These are phyloP conservation scores for Nothophytophthora sp. DNA, from an alignment of 352 stramenopile genomes.

Conservation along the genomic window DNA sequence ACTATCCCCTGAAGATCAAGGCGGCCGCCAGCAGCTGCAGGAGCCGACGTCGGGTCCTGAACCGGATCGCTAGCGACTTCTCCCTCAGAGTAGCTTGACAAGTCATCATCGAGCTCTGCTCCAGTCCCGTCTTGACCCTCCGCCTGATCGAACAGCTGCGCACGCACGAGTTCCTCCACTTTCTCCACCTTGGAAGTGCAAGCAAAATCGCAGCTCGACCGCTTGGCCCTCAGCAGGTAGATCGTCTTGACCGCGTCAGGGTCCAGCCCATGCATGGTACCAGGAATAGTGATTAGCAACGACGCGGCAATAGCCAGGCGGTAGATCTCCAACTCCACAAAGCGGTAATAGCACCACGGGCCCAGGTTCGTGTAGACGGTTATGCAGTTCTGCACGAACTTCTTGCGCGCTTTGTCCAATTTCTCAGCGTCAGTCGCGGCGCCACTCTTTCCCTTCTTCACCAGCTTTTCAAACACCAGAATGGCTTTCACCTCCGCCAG, in stretches of 20 bases:
- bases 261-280: slow-evolving; percentile 62
- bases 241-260: slow-evolving; percentile 55
- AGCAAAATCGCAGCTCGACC: slow-evolving; percentile 41
- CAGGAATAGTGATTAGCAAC: slow-evolving; percentile 50
- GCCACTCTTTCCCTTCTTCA: slow-evolving; percentile 54
- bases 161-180: slow-evolving; percentile 50
- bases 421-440: slow-evolving; percentile 33
- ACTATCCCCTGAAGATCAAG: slow-evolving; percentile 73
- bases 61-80: slow-evolving; percentile 6
- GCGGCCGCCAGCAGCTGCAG: background rate
- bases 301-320: slow-evolving; percentile 52
- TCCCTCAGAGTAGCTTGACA: slow-evolving; percentile 34
- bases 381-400: slow-evolving; percentile 59
- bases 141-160: slow-evolving; percentile 28
- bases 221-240: slow-evolving; percentile 41
- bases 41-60: background rate
- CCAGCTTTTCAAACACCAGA: slow-evolving; percentile 45
- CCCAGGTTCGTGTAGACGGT: slow-evolving; percentile 67
- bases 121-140: slow-evolving; percentile 21
- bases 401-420: slow-evolving; percentile 46
- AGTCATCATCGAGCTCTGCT: slow-evolving; percentile 21
- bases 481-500: slow-evolving; percentile 50
- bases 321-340: slow-evolving; percentile 73
- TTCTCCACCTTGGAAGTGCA: slow-evolving; percentile 59
- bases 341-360: slow-evolving; percentile 76